phyloP scores from a whole-genome alignment of 2,329 filamentous ascomycete genomes.

The Cercospora zeae-maydis region DNA sequence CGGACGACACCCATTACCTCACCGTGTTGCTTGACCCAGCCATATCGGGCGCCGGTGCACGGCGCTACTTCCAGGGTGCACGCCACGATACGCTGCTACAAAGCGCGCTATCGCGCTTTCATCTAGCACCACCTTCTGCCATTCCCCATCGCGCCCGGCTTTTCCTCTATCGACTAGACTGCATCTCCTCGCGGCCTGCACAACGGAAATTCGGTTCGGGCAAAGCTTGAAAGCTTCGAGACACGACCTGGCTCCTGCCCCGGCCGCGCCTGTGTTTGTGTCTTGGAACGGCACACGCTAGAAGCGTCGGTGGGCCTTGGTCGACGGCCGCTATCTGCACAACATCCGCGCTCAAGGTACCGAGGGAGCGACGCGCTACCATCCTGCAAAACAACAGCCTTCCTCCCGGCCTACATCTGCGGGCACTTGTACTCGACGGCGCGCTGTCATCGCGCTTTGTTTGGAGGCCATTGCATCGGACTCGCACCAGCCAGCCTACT shows the following conservation, averaged over 20 bases:
- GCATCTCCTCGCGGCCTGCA: conserved; percentile 25
- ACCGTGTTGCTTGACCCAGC: conserved; percentile 33
- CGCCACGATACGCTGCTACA: conserved; percentile 34
- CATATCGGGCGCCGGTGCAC: conserved; percentile 32
- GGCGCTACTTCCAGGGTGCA: conserved; percentile 38
- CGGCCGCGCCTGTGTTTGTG: conserved; percentile 17
- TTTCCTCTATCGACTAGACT: conserved; percentile 29
- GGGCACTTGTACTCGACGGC: conserved; percentile 37
- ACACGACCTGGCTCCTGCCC: conserved; percentile 21
- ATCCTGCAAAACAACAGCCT: conserved; percentile 36
- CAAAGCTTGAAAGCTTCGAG: conserved; percentile 22
- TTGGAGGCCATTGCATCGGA: conserved; percentile 32
- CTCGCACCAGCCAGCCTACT: conserved; percentile 28
- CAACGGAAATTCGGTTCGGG: conserved; percentile 32
- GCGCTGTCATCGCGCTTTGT: conserved; percentile 36
- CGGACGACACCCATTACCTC: conserved; percentile 34
- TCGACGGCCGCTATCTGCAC: conserved; percentile 40
- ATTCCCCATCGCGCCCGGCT: conserved; percentile 25
- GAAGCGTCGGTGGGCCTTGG: conserved; percentile 35
- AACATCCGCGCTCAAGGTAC: conserved; percentile 47
- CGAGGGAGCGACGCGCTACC: conserved; percentile 44
- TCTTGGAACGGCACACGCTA: conserved; percentile 30
- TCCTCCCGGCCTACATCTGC: conserved; percentile 33
- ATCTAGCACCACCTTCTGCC: conserved; percentile 27
- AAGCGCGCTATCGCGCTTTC: conserved; percentile 29